Evolutionary conservation across 176 grass and related monocot genomes (phyloP).

Genomic region (Rhynchospora tenuis): DNA sequence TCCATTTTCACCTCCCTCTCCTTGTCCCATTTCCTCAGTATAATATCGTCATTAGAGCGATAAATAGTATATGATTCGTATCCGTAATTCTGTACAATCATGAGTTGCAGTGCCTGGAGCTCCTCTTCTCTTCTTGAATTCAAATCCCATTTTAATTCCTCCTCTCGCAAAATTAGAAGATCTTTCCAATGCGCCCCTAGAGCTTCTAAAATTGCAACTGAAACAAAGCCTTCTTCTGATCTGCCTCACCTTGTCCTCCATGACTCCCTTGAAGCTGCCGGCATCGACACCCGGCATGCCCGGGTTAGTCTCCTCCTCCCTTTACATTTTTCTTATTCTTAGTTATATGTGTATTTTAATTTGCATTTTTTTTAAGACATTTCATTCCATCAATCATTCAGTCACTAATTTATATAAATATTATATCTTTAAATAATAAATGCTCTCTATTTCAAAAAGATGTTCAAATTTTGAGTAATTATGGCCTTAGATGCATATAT

Average conservation of each 20-base stretch:
- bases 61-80: too few species aligned
- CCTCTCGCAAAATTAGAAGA: background rate
- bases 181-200: background rate
- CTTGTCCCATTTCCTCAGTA: too few species aligned
- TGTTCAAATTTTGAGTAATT: background rate
- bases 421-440: background rate
- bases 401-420: background rate
- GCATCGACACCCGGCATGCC: constrained; percentile 50
- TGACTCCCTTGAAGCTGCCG: constrained; percentile 56
- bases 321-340: background rate
- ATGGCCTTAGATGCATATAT: background rate
- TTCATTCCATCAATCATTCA: background rate
- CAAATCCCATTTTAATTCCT: background rate
- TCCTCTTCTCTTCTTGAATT: background rate
- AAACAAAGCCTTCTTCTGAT: background rate
- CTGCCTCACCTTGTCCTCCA: constrained; percentile 51
- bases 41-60: too few species aligned
- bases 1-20: too few species aligned
- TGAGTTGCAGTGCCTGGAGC: background rate
- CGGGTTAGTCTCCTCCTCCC: constrained; percentile 14
- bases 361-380: background rate
- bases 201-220: constrained; percentile 8
- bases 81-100: background rate
- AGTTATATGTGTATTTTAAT: background rate
- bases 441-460: background rate